Conservation (phyloP, 139 green algal species). For the Chlamydomonas schloesseri region DNA sequence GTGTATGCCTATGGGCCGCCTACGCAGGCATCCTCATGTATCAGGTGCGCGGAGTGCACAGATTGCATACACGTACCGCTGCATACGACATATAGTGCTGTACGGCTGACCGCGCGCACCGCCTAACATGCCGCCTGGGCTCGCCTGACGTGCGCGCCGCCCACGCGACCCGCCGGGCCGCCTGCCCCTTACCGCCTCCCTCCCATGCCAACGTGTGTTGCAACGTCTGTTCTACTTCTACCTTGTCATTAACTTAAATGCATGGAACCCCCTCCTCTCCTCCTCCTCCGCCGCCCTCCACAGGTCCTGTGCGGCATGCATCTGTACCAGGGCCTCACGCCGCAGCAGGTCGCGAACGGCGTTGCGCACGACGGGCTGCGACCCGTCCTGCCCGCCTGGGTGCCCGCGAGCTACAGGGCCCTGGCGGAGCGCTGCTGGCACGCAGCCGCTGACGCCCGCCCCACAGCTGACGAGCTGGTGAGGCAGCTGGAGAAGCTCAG, state of each 20-base stretch:
- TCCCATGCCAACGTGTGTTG: too few species aligned
- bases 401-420: conserved; percentile 20
- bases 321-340: background rate
- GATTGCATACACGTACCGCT: too few species aligned
- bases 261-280: too few species aligned
- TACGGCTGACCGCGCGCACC: too few species aligned
- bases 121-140: too few species aligned
- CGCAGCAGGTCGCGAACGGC: conserved; percentile 7
- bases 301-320: conserved; percentile 30
- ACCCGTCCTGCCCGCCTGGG: background rate
- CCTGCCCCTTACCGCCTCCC: too few species aligned
- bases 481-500: conserved; percentile 24
- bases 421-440: conserved; percentile 30
- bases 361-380: background rate
- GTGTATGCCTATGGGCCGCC: too few species aligned
- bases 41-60: conserved; percentile 16
- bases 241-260: too few species aligned
- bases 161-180: too few species aligned
- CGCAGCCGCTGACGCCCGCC: background rate
- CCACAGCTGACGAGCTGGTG: conserved; percentile 28
- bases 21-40: conserved; percentile 30
- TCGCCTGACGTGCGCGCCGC: too few species aligned
- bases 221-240: too few species aligned
- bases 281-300: background rate
- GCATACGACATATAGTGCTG: too few species aligned